Percentiles rank a stretch among this genome's conserved stretches.
phyloP scores from a whole-genome alignment of 352 stramenopile species.

The Phytopythium vexans region DNA sequence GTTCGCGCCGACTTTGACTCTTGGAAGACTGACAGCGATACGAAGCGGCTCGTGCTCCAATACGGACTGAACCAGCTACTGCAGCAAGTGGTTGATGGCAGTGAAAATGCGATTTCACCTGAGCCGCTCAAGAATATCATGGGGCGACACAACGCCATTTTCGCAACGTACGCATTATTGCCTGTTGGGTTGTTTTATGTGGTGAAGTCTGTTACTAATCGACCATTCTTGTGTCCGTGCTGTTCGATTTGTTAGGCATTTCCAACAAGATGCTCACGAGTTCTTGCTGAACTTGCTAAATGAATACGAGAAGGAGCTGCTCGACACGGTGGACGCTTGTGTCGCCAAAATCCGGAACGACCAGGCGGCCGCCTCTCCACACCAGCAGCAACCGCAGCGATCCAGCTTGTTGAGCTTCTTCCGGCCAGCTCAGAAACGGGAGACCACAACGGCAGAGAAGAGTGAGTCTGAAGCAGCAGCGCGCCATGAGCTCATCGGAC shows the following conservation, averaged over 20 bases:
- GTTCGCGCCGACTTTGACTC: constrained; percentile 39
- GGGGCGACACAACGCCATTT: constrained; percentile 72
- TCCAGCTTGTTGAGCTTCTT: constrained; percentile 68
- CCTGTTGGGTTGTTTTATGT: not conserved
- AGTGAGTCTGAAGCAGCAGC: constrained; percentile 15
- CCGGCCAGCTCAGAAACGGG: constrained; percentile 5
- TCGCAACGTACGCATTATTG: constrained; percentile 65
- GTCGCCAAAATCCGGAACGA: constrained; percentile 13
- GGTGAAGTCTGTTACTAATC: constrained; percentile 5
- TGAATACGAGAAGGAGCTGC: constrained; percentile 82
- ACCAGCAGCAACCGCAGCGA: constrained; percentile 25
- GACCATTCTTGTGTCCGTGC: constrained; percentile 6
- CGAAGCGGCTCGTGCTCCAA: constrained; percentile 54
- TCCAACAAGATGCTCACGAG: constrained; percentile 86
- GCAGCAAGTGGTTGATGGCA: constrained; percentile 55
- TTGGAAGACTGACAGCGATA: constrained; percentile 47
- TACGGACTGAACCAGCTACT: constrained; percentile 56
- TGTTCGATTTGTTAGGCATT: constrained; percentile 33
- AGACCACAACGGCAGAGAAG: constrained; percentile 11
- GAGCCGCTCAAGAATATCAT: constrained; percentile 78
- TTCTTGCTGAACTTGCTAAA: constrained; percentile 83
- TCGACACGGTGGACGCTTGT: constrained; percentile 35
- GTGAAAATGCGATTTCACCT: constrained; percentile 69
- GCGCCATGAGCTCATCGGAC: constrained; percentile 41
- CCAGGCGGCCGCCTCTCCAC: not conserved